Evolutionary conservation across 495 filamentous ascomycete genomes (phyloP).

Genomic region (Penicillium robsamsonii): DNA sequence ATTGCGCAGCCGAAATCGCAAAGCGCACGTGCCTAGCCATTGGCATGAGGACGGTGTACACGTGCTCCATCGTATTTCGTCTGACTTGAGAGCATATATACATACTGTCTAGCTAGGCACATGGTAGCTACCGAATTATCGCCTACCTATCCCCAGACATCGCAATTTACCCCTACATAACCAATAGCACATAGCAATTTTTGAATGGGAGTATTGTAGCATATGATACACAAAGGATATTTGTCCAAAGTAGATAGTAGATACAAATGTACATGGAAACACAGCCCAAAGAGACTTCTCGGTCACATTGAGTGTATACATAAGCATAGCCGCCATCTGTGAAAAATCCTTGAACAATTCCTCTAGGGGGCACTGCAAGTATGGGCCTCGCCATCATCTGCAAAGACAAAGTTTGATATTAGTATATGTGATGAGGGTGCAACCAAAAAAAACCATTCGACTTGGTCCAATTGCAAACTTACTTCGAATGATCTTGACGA

Average conservation of each 20-base stretch:
- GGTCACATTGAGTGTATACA: background rate
- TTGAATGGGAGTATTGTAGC: background rate
- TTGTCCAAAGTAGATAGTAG: background rate
- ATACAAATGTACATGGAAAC: background rate
- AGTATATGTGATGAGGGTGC: background rate
- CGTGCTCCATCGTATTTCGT: background rate
- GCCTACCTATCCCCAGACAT: background rate
- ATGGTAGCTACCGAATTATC: background rate
- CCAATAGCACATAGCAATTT: background rate
- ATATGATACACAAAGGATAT: background rate
- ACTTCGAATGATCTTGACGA: conserved; percentile 61
- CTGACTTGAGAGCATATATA: background rate
- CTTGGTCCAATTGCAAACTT: conserved; percentile 16
- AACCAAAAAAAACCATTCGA: background rate
- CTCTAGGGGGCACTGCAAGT: conserved; percentile 16
- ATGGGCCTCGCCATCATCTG: conserved; percentile 18
- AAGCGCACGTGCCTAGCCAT: background rate
- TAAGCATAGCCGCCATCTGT: background rate
- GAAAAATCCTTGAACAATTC: background rate
- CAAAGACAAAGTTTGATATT: background rate
- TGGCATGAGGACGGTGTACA: background rate
- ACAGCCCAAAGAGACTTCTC: background rate
- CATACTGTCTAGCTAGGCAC: background rate
- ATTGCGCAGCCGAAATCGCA: background rate
- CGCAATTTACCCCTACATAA: background rate